phyloP scores from a whole-genome alignment of 2,329 filamentous ascomycete species.

The Aspergillus bombycis region DNA sequence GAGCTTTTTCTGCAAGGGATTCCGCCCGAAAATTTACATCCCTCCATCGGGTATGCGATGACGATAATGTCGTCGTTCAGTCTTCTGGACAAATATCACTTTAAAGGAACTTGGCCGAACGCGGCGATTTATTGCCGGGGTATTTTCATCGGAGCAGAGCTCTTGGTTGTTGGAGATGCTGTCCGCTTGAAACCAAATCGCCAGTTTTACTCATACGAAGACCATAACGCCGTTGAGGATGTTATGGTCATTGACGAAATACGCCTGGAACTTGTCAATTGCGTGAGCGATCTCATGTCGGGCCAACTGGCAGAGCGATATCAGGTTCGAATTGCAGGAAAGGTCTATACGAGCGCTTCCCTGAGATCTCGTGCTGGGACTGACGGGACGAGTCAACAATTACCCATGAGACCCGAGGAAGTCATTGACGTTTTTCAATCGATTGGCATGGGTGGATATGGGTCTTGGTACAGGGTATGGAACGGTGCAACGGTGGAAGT shows the following conservation, averaged over 20 bases:
- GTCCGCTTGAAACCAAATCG: constrained; percentile 53
- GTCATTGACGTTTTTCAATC: constrained; percentile 41
- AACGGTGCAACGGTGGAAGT: constrained; percentile 47
- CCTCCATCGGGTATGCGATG: constrained; percentile 58
- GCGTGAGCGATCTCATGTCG: constrained; percentile 53
- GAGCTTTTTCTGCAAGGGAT: constrained; percentile 51
- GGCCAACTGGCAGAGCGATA: constrained; percentile 51
- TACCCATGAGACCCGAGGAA: constrained; percentile 35
- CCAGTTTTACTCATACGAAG: constrained; percentile 15
- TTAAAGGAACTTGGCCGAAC: constrained; percentile 58
- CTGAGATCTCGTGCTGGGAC: constrained; percentile 20
- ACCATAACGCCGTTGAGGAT: constrained; percentile 47
- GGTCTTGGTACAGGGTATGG: constrained; percentile 56
- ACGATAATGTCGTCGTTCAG: constrained; percentile 57
- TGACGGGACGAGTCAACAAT: constrained; percentile 2
- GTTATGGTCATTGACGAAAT: constrained; percentile 59
- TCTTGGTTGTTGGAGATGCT: constrained; percentile 57
- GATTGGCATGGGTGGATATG: constrained; percentile 50
- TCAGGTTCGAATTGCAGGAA: constrained; percentile 53
- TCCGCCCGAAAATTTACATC: constrained; percentile 50
- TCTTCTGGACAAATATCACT: constrained; percentile 55
- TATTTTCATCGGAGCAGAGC: constrained; percentile 60
- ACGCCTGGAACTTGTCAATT: constrained; percentile 51
- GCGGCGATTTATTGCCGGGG: constrained; percentile 57
- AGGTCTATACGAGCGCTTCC: constrained; percentile 46